phyloP scores from a whole-genome alignment of 2,329 filamentous ascomycete genomes.

The Emericellopsis cladophorae region DNA sequence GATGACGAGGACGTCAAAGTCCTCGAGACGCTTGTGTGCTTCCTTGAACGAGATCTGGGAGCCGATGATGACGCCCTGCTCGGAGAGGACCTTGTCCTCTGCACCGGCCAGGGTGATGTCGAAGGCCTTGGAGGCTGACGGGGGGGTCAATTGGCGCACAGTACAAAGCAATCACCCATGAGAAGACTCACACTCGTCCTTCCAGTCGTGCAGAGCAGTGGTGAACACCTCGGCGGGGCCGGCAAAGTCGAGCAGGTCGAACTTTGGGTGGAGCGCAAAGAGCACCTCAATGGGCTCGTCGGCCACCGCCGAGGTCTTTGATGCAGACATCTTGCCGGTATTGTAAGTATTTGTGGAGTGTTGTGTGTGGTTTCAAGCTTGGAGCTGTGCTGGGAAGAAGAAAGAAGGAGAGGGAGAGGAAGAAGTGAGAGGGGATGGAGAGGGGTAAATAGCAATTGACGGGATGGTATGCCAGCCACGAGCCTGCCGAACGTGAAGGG shows the following conservation, averaged over 20 bases:
- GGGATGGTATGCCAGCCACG: not conserved
- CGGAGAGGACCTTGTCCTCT: conserved; percentile 41
- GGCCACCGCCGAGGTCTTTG: conserved; percentile 44
- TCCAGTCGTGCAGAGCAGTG: conserved; percentile 37
- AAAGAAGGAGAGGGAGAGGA: conserved; percentile 9
- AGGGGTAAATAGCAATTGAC: not conserved
- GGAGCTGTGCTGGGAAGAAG: conserved; percentile 4
- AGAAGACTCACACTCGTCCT: conserved; percentile 34
- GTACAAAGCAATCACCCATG: conserved; percentile 1
- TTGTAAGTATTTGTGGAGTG: conserved; percentile 10
- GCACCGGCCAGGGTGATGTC: conserved; percentile 41
- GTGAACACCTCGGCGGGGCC: conserved; percentile 40
- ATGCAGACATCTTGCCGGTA: conserved; percentile 39
- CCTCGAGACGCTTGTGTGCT: conserved; percentile 58
- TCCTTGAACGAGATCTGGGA: conserved; percentile 71
- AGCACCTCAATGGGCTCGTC: conserved; percentile 49
- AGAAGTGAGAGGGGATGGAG: conserved; percentile 3
- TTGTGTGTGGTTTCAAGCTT: conserved; percentile 5
- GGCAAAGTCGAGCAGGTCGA: conserved; percentile 45
- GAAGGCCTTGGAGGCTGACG: conserved; percentile 41
- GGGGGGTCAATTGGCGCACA: not conserved
- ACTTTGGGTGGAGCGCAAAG: conserved; percentile 47
- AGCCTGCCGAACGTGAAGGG: not conserved
- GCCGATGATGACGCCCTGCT: conserved; percentile 55
- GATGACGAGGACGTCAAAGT: conserved; percentile 70